phyloP scores from a whole-genome alignment of 2,329 filamentous ascomycete species.

The Arthrinium phaeospermum region DNA sequence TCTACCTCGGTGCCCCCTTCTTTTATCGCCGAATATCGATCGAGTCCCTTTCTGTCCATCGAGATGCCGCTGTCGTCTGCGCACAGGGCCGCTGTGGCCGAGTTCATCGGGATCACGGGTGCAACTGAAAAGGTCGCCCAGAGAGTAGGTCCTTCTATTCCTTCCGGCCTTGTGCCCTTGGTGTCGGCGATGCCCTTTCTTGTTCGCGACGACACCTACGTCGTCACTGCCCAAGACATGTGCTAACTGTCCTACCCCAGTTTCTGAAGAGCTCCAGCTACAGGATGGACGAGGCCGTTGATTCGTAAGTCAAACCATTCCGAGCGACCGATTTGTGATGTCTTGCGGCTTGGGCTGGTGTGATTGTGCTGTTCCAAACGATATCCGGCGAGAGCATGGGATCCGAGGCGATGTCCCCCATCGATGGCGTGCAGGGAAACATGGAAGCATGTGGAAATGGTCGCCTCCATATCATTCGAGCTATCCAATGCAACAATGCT shows the following conservation, averaged over 20 bases:
- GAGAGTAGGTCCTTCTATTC: conserved; percentile 17
- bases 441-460: background rate
- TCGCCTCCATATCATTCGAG: background rate
- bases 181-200: background rate
- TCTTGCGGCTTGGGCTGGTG: conserved; percentile 8
- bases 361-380: background rate
- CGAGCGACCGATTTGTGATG: background rate
- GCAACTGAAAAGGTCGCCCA: conserved; percentile 32
- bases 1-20: background rate
- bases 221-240: no score
- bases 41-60: background rate
- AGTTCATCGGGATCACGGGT: conserved; percentile 39
- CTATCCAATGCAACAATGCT: background rate
- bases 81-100: conserved; percentile 35
- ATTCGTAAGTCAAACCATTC: conserved; percentile 56
- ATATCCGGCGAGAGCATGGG: background rate
- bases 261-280: conserved; percentile 50
- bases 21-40: background rate
- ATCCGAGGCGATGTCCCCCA: background rate
- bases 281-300: conserved; percentile 59
- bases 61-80: conserved; percentile 30
- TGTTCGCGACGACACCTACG: background rate
- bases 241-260: background rate
- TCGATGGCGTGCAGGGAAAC: background rate
- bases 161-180: background rate